Evolutionary conservation across 1,139 yeast species (phyloP).

Genomic region (Candida tropicalis): DNA sequence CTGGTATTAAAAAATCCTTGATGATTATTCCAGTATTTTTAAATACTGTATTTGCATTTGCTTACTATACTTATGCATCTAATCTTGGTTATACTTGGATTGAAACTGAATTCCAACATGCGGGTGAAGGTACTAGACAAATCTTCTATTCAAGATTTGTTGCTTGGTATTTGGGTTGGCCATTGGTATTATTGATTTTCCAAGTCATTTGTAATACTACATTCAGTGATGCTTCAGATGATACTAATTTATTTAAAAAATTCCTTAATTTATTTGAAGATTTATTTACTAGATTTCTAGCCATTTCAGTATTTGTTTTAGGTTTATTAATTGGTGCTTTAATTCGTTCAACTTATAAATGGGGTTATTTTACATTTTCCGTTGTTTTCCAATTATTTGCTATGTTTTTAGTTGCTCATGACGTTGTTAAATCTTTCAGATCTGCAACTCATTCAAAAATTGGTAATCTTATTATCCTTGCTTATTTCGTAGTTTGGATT

Average conservation of each 20-base stretch:
- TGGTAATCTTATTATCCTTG: slow-evolving; percentile 31
- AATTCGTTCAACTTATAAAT: slow-evolving; percentile 60
- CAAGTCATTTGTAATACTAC: slow-evolving; percentile 47
- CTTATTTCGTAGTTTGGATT: slow-evolving; percentile 41
- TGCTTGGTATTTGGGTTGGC: slow-evolving; percentile 70
- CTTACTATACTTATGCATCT: slow-evolving; percentile 68
- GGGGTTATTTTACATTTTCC: slow-evolving; percentile 61
- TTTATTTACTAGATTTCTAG: slow-evolving; percentile 37
- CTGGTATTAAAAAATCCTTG: slow-evolving; percentile 41
- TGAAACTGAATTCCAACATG: slow-evolving; percentile 58
- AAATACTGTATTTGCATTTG: slow-evolving; percentile 48
- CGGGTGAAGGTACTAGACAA: slow-evolving; percentile 52
- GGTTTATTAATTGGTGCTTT: slow-evolving; percentile 57
- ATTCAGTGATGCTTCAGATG: slow-evolving; percentile 17
- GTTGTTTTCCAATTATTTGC: slow-evolving; percentile 40
- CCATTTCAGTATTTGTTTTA: slow-evolving; percentile 53
- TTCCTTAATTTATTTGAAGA: slow-evolving; percentile 27
- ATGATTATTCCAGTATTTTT: slow-evolving; percentile 50
- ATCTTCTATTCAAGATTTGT: slow-evolving; percentile 65
- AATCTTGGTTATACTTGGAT: slow-evolving; percentile 65
- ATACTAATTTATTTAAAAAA: slow-evolving; percentile 24
- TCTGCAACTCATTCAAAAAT: slow-evolving; percentile 19
- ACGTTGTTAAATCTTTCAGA: slow-evolving; percentile 15
- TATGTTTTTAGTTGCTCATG: slow-evolving; percentile 28
- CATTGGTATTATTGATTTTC: slow-evolving; percentile 51